These are phyloP conservation scores for Trapa incisa DNA, from an alignment of 345 rosid species.

Conservation along the genomic window DNA sequence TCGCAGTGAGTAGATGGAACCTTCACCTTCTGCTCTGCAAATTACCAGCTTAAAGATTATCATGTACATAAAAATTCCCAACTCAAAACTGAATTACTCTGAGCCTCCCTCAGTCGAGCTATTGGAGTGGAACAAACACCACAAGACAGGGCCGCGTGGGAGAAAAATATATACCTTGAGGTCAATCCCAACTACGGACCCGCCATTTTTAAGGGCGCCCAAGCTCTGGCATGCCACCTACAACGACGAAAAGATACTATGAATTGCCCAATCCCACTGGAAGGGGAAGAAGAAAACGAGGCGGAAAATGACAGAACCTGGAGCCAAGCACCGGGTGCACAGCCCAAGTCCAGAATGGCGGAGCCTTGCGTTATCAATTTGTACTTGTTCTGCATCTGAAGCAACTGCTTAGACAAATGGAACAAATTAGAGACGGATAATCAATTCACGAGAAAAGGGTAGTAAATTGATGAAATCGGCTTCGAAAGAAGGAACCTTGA, in stretches of 20 bases:
- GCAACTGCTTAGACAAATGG: conserved; percentile 34
- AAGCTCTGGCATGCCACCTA: conserved; percentile 94
- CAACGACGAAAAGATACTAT: conserved; percentile 3
- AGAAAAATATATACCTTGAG: conserved; percentile 45
- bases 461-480: background rate
- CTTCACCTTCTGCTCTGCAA: conserved; percentile 86
- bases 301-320: conserved; percentile 32
- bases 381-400: conserved; percentile 79
- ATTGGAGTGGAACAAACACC: background rate
- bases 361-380: conserved; percentile 70
- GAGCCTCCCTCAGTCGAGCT: background rate
- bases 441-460: background rate
- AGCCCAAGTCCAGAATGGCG: conserved; percentile 90
- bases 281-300: background rate
- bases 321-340: conserved; percentile 99
- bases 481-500: conserved; percentile 39
- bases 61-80: background rate
- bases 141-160: background rate
- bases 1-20: conserved; percentile 81
- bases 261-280: background rate
- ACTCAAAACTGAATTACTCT: background rate
- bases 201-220: conserved; percentile 72
- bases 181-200: conserved; percentile 77
- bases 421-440: background rate
- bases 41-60: conserved; percentile 8